Base-by-base conservation (phyloP, 2,329 filamentous ascomycete genomes). In the Mycosphaerella arachidis region DNA sequence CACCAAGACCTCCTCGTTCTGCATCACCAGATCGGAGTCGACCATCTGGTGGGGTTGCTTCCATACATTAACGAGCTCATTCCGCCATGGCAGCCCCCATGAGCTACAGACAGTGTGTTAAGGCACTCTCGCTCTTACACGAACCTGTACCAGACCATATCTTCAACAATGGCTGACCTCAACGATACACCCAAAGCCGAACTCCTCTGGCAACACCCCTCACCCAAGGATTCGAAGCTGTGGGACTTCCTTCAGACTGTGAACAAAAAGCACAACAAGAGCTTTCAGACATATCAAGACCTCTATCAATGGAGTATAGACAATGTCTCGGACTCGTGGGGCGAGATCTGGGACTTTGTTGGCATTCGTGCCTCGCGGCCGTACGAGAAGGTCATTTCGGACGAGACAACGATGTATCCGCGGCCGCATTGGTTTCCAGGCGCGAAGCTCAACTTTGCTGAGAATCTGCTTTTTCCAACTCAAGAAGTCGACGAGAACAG, bases 281-380 rank as follows among this genome's bases (percentile, higher is more conserved):
- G 79, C 24, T 79, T 94, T 51, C 72, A 80, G 18, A 84, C 81
- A 63, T 96, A 96, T 71, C 77, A 86, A 20, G 85, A 85, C n/a
- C 82, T 97, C 8, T 89, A 93, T 77, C 78, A 83, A 72, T 97
- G 93, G 93, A 96, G 91, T 66, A 82, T 94, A 64, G 83, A 88
- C 7, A 81, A 93, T 67, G 82, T 91, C 7, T 82, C 86, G 27
- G 78, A 82, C 1, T 96, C 97, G 74, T 97, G 93, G 93, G 86
- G 83, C 53, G 87, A 92, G 57, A 83, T 91, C 9, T 97, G 92
- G 92, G 80, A 89, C 46, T 92, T 89, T 74, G 89, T 89, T 2
- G 89, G 89, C 48, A 82, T 97, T 66, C 86, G 81, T 64, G 85
- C 90, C 5, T 88, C 89, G 27, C 79, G 78, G 68, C 74, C 79